phyloP scores from a whole-genome alignment of 2,329 filamentous ascomycete species.

The Colletotrichum salicis region DNA sequence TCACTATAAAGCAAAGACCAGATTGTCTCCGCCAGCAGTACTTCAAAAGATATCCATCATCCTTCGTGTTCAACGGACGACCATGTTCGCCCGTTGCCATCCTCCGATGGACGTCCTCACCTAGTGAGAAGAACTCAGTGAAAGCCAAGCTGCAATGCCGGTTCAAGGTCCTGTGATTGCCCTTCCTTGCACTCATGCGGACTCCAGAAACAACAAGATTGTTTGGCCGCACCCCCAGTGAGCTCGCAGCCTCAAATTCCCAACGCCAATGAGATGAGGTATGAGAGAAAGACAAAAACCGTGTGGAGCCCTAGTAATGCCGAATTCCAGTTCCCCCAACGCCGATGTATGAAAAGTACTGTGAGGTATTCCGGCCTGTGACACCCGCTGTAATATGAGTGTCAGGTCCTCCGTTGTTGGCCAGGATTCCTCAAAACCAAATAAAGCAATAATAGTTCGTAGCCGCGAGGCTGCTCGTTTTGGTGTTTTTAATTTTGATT shows the following conservation, averaged over 20 bases:
- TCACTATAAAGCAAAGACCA: constrained; percentile 3
- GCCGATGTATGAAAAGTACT: constrained; percentile 28
- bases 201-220: neutral
- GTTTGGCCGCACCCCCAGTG: neutral
- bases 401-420: neutral
- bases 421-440: neutral
- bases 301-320: constrained; percentile 8
- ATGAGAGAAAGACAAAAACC: constrained; percentile 15
- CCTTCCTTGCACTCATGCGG: constrained; percentile 27
- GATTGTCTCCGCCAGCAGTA: constrained; percentile 14
- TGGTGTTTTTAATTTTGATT: constrained; percentile 1
- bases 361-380: neutral
- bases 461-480: constrained; percentile 20
- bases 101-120: neutral
- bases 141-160: constrained; percentile 33
- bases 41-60: constrained; percentile 13
- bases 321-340: constrained; percentile 20
- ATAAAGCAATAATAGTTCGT: constrained; percentile 18
- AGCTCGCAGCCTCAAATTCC: constrained; percentile 1
- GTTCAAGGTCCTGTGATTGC: constrained; percentile 32
- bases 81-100: neutral
- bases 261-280: constrained; percentile 13
- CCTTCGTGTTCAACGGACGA: constrained; percentile 8
- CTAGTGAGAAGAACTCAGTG: constrained; percentile 23
- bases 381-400: neutral